Evolutionary conservation across 768 basidiomycete genomes (phyloP).

Genomic region (Tulasnella sp.): DNA sequence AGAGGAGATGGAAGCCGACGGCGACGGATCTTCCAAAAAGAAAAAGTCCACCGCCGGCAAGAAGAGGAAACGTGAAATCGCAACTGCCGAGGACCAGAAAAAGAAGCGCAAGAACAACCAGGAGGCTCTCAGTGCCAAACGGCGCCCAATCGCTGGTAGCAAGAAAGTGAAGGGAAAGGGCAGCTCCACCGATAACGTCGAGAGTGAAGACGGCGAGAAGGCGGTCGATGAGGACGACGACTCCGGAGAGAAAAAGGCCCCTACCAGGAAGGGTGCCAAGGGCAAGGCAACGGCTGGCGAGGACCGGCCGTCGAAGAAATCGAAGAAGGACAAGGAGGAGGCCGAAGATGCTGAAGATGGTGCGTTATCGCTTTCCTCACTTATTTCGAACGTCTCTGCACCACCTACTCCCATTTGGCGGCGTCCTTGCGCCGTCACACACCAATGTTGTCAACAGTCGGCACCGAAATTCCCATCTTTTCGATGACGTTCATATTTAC

Average conservation of each 20-base stretch:
- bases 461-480: background rate
- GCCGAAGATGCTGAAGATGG: slow-evolving; percentile 48
- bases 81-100: slow-evolving; percentile 28
- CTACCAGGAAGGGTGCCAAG: slow-evolving; percentile 36
- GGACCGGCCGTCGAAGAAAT: slow-evolving; percentile 22
- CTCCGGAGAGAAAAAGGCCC: slow-evolving; percentile 36
- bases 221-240: slow-evolving; percentile 29
- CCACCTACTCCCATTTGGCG: background rate
- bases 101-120: slow-evolving; percentile 48
- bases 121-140: slow-evolving; percentile 17
- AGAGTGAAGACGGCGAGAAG: slow-evolving; percentile 37
- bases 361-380: slow-evolving; percentile 28
- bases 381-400: no score
- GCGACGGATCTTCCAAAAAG: slow-evolving; percentile 35
- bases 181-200: slow-evolving; percentile 30
- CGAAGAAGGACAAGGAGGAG: slow-evolving; percentile 57
- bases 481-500: background rate
- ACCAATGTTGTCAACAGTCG: background rate
- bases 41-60: slow-evolving; percentile 27
- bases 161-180: slow-evolving; percentile 34
- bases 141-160: slow-evolving; percentile 16
- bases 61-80: slow-evolving; percentile 38
- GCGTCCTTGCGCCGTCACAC: background rate
- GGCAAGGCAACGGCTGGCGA: slow-evolving; percentile 1
- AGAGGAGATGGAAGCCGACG: slow-evolving; percentile 39